Conservation (phyloP, 139 green algal genomes). For the Volvox reticuliferus region DNA sequence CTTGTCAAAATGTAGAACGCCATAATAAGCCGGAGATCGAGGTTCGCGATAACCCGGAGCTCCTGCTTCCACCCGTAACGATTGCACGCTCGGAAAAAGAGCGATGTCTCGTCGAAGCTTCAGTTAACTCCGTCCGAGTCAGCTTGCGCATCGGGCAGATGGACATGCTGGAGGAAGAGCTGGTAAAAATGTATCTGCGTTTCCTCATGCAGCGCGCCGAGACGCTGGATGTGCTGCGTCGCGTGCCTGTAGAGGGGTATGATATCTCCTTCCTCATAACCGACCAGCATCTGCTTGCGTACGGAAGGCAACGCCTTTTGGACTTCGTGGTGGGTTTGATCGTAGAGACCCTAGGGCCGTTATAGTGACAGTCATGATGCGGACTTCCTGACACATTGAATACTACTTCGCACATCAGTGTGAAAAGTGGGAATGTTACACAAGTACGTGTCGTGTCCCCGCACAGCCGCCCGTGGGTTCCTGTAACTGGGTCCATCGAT, state of each 20-base stretch:
- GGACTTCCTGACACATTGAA: no score
- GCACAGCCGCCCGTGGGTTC: no score
- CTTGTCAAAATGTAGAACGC: slow-evolving; percentile 61
- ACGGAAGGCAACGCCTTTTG: slow-evolving; percentile 61
- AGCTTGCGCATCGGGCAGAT: slow-evolving; percentile 65
- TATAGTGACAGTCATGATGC: no score
- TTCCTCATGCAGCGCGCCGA: slow-evolving; percentile 81
- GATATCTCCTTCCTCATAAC: slow-evolving; percentile 84
- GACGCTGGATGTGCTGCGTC: slow-evolving; percentile 69
- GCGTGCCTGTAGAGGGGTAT: slow-evolving; percentile 61
- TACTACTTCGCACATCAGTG: no score
- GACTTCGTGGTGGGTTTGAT: slow-evolving; percentile 70
- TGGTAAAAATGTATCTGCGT: slow-evolving; percentile 65
- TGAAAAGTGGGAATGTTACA: no score
- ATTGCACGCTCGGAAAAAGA: slow-evolving; percentile 63
- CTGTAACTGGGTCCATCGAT: no score
- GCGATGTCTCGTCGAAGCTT: slow-evolving; percentile 74
- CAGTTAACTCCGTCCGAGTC: slow-evolving; percentile 75
- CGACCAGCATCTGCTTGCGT: slow-evolving; percentile 62
- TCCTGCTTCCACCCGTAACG: slow-evolving; percentile 63
- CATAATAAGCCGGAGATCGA: slow-evolving; percentile 80
- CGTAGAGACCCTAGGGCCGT: no score
- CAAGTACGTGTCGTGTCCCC: no score
- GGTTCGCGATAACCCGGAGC: slow-evolving; percentile 47
- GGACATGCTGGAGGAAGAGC: slow-evolving; percentile 67